Conservation (phyloP, 2,329 filamentous ascomycete species). For the Epichloe coenophiala region DNA sequence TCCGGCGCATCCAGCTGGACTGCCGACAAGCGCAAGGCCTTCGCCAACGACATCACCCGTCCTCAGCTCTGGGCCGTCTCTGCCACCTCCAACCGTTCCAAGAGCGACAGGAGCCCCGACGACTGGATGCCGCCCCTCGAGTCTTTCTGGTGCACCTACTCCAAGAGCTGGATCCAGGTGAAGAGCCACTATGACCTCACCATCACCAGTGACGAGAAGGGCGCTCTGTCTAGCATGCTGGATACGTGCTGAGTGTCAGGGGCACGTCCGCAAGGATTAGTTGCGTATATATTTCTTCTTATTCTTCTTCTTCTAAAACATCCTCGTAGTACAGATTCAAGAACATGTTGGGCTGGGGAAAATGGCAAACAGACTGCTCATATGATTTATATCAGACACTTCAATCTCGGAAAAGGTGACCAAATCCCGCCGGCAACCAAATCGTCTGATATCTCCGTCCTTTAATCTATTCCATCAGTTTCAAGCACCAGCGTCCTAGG, state of each 20-base stretch:
- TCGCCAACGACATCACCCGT: constrained; percentile 64
- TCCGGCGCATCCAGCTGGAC: constrained; percentile 64
- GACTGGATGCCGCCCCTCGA: constrained; percentile 59
- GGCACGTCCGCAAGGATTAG: neutral
- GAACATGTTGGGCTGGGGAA: too few relatives aligned
- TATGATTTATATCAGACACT: neutral
- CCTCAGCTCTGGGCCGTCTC: constrained; percentile 74
- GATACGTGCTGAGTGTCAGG: constrained; percentile 14
- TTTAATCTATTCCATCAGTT: neutral
- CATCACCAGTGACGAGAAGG: constrained; percentile 60
- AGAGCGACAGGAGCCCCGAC: constrained; percentile 63
- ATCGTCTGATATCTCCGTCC: neutral
- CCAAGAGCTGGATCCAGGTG: constrained; percentile 62
- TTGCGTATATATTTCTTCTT: neutral
- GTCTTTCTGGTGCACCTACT: constrained; percentile 67
- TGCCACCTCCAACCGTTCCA: constrained; percentile 58
- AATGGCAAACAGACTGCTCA: neutral
- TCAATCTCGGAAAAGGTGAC: too few relatives aligned
- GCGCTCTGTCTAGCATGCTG: constrained; percentile 38
- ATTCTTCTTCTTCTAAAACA: too few relatives aligned
- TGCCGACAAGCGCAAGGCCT: constrained; percentile 47
- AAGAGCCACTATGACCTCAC: constrained; percentile 60
- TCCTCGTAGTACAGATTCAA: neutral
- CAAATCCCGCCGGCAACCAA: neutral
- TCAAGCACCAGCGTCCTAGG: neutral